Base-by-base conservation (phyloP, 2,329 filamentous ascomycete species). In the Ophiocordyceps camponoti-leonardi region DNA sequence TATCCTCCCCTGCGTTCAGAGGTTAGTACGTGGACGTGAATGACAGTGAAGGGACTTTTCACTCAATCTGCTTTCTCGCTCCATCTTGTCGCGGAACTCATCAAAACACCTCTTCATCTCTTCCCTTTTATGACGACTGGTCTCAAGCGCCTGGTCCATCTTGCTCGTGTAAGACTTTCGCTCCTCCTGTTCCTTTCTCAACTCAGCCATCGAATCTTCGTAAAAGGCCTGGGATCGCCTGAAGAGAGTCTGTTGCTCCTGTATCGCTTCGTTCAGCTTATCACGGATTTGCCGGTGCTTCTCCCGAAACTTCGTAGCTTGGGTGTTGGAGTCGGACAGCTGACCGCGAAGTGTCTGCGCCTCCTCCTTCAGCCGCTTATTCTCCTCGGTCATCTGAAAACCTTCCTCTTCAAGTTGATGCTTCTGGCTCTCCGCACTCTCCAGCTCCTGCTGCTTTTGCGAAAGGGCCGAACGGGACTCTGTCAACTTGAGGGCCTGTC, bases 241-340 rank as follows among this genome's bases (percentile, higher is more conserved):
- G 49, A 61, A 71, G 1, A 73, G 56, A 6, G 53, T 52, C 46
- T 72, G 67, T 26, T 74, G 70, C 47, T 74, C 69, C 2, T 51
- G 48, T 10, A 67, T 65, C 1, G 66, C 65, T 43, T 65, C 57
- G 46, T 72, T 69, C n/a, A 75, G 52, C 16, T 63, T 64, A 53
- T 50, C 45, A 56, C 63, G 47, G 60, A 65, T 1, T 51, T 39
- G 51, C 6, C 54, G 55, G 41, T 61, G 53, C 46, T 61, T 70
- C 11, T 62, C 60, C 43, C 63, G 48, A 11, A 59, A 37, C 6
- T 42, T 43, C 14, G 44, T 44, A 1, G 45, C 47, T 42, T 50
- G 49, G 18, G 53, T 44, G n/a, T 55, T 52, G 12, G 56, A 54
- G 6, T 52, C 46, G 13, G 49, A 44, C 1, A 63, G 37, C 10